Base-by-base conservation (phyloP, 202 grass and related monocot genomes). In the Hordeum pubiflorum region DNA sequence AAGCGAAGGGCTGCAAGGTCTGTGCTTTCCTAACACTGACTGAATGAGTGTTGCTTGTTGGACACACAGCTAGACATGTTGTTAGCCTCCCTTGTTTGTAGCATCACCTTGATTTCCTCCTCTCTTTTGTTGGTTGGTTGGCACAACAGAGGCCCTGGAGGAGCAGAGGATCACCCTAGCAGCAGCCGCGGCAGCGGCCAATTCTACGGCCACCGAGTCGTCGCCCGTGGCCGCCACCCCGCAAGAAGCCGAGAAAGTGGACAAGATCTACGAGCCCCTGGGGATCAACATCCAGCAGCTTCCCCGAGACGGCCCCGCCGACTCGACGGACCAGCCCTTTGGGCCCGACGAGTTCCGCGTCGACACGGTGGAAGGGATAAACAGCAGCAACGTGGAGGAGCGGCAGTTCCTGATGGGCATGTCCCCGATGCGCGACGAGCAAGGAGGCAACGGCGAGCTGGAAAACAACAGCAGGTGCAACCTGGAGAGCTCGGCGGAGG, bases 401-500 rank as follows among this genome's bases (percentile, higher is more conserved):
- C 90, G 86, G 41, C 90, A 89, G 71, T 92, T 92, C 69, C 88
- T 92, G 37, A 79, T 84, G 24, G 83, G 81, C 58, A 77, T 91
- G 62, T 86, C 86, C 7, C 83, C 90, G 14, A 63, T 86, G 59
- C 50, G 50, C 17, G 67, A 39, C 17, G 15, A 31, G 31, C 75
- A 77, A 41, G 89, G 68, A 75, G 82, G 71, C 46, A 72, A 74
- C 62, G 77, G 70, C 3, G 84, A 71, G 69, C 34, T 88, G 23
- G 44, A 50, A 6, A 50, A 50, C 44, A 38, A 38, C 14, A 32
- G 5, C 43, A 23, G 2, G 5, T 1, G 2, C 3, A 50, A 74
- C 18, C 48, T 74, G 10, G 44, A 74, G 69, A 80, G 39, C 46
- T 84, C 86, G 15, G 83, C 85, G 9, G 90, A 92, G 56, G 90